Evolutionary conservation across 306 rosid genomes (phyloP).

Genomic region (Vigna unguiculata): DNA sequence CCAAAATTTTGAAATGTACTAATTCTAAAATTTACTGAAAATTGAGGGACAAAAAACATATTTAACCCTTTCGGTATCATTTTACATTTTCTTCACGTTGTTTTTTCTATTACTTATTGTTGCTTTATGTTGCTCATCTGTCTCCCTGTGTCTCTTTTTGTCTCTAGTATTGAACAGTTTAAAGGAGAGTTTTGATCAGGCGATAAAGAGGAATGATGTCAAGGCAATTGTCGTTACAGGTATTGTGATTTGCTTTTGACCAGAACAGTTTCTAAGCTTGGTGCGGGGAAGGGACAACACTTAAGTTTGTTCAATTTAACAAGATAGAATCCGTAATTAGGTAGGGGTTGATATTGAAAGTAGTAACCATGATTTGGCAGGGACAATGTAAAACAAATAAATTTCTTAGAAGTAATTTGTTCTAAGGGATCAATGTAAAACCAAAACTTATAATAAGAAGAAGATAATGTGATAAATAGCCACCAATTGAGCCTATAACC

Average conservation of each 20-base stretch:
- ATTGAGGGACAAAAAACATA: too few relatives aligned
- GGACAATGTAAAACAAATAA: too few relatives aligned
- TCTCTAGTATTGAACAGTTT: conserved; percentile 68
- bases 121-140: conserved; percentile 29
- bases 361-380: too few relatives aligned
- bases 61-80: too few relatives aligned
- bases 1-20: too few relatives aligned
- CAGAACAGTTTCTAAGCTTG: conserved; percentile 16
- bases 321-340: background rate
- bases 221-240: conserved; percentile 94
- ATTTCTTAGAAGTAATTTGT: too few relatives aligned
- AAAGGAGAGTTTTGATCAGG: conserved; percentile 76
- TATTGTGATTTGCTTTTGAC: conserved; percentile 37
- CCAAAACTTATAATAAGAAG: too few relatives aligned
- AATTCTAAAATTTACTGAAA: too few relatives aligned
- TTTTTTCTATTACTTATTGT: conserved; percentile 13
- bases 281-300: background rate
- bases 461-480: too few relatives aligned
- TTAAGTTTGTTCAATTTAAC: conserved; percentile 1
- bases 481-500: too few relatives aligned
- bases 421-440: too few relatives aligned
- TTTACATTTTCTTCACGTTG: background rate
- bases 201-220: conserved; percentile 77
- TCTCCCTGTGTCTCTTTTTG: conserved; percentile 22
- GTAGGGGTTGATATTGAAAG: conserved; percentile 23